Evolutionary conservation across 2,329 filamentous ascomycete species (phyloP).

Genomic region (Leptosphaerulina australis): DNA sequence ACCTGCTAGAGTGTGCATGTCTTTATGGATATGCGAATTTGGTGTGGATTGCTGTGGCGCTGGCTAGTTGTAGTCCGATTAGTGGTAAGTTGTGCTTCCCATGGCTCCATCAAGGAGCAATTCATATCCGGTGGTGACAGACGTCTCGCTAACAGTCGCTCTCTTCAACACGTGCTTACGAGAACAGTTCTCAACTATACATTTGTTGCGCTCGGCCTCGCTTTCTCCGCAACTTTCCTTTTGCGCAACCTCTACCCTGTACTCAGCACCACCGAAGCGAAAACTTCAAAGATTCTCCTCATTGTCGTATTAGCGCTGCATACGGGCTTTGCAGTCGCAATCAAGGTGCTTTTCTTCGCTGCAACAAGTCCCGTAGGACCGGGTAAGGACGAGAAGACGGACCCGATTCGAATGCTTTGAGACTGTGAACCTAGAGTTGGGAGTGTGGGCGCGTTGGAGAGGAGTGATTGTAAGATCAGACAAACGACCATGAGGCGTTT

Average conservation of each 20-base stretch:
- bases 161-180: not conserved
- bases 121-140: not conserved
- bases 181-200: constrained; percentile 79
- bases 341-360: constrained; percentile 97
- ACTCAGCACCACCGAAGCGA: constrained; percentile 87
- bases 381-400: constrained; percentile 29
- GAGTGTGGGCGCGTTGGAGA: not conserved
- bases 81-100: constrained; percentile 55
- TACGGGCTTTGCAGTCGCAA: constrained; percentile 86
- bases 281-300: constrained; percentile 86
- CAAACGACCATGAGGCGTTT: too few relatives aligned
- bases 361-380: constrained; percentile 52
- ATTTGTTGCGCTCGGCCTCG: constrained; percentile 74
- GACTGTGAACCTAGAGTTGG: constrained; percentile 4
- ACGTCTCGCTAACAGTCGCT: not conserved
- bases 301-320: constrained; percentile 84
- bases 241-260: constrained; percentile 67
- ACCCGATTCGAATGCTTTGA: constrained; percentile 32
- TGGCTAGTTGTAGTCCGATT: constrained; percentile 88
- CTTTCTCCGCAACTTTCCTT: constrained; percentile 47
- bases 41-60: constrained; percentile 93
- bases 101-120: too few relatives aligned
- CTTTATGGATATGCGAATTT: constrained; percentile 96
- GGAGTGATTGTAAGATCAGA: not conserved
- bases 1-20: constrained; percentile 92